phyloP scores from a whole-genome alignment of 345 rosid species.

The Erucastrum elatum region DNA sequence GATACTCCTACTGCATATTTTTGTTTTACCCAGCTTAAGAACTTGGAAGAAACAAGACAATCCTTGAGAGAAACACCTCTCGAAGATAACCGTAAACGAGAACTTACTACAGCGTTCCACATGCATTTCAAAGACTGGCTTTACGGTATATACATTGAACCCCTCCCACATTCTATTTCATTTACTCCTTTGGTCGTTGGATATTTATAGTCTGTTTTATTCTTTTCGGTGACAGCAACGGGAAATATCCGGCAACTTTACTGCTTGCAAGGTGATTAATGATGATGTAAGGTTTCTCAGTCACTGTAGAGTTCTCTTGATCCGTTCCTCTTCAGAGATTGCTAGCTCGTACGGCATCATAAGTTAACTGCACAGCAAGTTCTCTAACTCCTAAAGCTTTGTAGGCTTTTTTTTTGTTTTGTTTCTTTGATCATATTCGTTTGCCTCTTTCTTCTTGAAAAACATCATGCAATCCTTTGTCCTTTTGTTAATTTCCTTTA shows the following conservation, averaged over 20 bases:
- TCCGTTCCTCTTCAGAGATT: conserved; percentile 29
- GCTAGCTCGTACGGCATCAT: conserved; percentile 31
- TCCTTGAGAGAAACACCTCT: conserved; percentile 68
- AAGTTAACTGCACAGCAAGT: conserved; percentile 35
- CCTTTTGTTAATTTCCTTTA: conserved; percentile 20
- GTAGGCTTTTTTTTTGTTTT: not conserved
- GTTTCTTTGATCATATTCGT: conserved; percentile 17
- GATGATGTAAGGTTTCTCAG: conserved; percentile 17
- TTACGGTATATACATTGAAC: conserved; percentile 57
- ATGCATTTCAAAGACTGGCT: conserved; percentile 94
- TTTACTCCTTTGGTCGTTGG: not conserved
- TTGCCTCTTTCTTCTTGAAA: no score
- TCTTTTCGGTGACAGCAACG: conserved; percentile 56
- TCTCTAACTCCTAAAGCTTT: conserved; percentile 31
- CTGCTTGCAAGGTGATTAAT: conserved; percentile 91
- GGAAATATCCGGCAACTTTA: conserved; percentile 98
- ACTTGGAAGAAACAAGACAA: conserved; percentile 69
- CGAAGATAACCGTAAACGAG: conserved; percentile 84
- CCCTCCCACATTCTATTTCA: not conserved
- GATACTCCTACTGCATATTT: conserved; percentile 5
- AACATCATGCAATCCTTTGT: conserved; percentile 12
- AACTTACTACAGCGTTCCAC: conserved; percentile 78
- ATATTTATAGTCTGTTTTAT: not conserved
- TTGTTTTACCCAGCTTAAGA: conserved; percentile 60
- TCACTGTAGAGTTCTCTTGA: conserved; percentile 30